phyloP scores from a whole-genome alignment of 192 early-diverging fungal species.

The Mortierella hygrophila region DNA sequence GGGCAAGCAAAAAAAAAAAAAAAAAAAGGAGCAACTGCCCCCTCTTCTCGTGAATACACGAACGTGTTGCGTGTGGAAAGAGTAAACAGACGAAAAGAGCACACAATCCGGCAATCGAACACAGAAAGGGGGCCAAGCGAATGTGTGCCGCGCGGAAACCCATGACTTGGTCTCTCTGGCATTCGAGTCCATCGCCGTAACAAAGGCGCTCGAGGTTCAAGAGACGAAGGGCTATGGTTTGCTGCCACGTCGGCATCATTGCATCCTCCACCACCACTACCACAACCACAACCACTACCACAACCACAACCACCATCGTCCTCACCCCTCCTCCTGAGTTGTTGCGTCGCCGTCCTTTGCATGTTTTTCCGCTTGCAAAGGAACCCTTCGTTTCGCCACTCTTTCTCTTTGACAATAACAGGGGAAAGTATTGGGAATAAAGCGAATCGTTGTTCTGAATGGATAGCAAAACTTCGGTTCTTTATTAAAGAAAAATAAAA shows the following conservation, averaged over 20 bases:
- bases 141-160: no score
- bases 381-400: no score
- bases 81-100: no score
- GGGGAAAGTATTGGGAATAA: not conserved
- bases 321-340: not conserved
- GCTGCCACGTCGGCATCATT: not conserved
- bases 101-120: no score
- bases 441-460: conserved; percentile 6
- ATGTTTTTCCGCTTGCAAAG: not conserved
- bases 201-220: not conserved
- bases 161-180: not conserved
- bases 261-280: not conserved
- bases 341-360: not conserved
- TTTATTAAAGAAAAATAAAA: conserved; percentile 1
- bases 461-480: conserved; percentile 10
- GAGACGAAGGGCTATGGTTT: not conserved
- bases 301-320: not conserved
- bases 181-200: no score
- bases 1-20: not conserved
- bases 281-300: no score
- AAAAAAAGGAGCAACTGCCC: not conserved
- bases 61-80: not conserved
- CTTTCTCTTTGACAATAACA: not conserved
- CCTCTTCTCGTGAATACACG: not conserved
- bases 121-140: no score